These are phyloP conservation scores for Entomortierella parvispora DNA, from an alignment of 192 early-diverging fungal genomes.

Conservation along the genomic window DNA sequence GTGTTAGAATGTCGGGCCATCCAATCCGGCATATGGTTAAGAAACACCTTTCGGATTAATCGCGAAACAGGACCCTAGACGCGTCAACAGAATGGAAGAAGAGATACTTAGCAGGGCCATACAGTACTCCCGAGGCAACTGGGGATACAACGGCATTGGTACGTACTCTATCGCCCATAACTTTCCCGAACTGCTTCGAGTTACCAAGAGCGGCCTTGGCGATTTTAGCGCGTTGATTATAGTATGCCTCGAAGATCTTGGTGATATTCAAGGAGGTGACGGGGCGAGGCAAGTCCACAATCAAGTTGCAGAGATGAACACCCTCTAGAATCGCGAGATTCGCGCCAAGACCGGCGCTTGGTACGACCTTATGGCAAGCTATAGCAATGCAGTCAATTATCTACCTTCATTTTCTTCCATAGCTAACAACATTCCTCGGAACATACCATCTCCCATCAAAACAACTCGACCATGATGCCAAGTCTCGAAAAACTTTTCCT, in stretches of 20 bases:
- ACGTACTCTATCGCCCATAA: constrained; percentile 42
- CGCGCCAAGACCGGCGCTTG: constrained; percentile 46
- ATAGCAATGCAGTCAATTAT: not conserved
- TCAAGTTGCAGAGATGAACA: constrained; percentile 38
- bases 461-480: constrained; percentile 46
- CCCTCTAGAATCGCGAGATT: constrained; percentile 42
- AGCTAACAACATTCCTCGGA: not conserved
- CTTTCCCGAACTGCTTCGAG: constrained; percentile 44
- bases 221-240: constrained; percentile 19
- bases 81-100: not conserved
- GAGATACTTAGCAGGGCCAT: not conserved
- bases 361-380: constrained; percentile 52
- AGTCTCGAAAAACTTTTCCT: constrained; percentile 45
- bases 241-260: constrained; percentile 29
- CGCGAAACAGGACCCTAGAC: not conserved
- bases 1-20: not conserved
- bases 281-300: constrained; percentile 26
- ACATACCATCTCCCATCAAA: constrained; percentile 42
- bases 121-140: not conserved
- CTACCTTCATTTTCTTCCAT: not conserved
- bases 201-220: constrained; percentile 35
- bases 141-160: not conserved
- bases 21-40: constrained; percentile 1
- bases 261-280: constrained; percentile 13
- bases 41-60: not conserved